These are phyloP conservation scores for Cyclostephanos invisitatus DNA, from an alignment of 108 stramenopile species.

Conservation along the genomic window DNA sequence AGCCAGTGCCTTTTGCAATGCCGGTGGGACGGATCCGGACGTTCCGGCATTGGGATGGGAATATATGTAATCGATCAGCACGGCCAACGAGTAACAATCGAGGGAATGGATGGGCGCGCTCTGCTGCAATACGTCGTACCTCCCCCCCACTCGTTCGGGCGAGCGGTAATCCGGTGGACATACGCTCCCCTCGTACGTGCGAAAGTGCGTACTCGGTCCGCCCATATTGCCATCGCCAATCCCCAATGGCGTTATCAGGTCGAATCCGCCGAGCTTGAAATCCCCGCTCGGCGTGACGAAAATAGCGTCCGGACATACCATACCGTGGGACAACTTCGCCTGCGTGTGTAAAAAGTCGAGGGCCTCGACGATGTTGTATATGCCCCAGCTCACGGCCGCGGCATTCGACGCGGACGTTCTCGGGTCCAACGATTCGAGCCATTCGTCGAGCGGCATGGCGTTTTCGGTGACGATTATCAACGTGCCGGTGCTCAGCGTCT, in stretches of 20 bases:
- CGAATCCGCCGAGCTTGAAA: constrained; percentile 85
- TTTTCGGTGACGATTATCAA: constrained; percentile 82
- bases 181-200: constrained; percentile 56
- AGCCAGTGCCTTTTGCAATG: constrained; percentile 74
- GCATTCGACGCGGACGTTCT: constrained; percentile 27
- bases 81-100: constrained; percentile 74
- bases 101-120: constrained; percentile 71
- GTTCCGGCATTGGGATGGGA: constrained; percentile 58
- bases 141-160: constrained; percentile 69
- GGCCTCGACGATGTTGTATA: constrained; percentile 73
- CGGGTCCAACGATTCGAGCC: constrained; percentile 49
- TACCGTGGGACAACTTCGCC: constrained; percentile 81
- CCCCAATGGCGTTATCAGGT: constrained; percentile 61
- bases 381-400: constrained; percentile 75
- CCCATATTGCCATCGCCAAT: constrained; percentile 47
- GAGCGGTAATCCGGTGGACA: constrained; percentile 73
- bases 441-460: constrained; percentile 64
- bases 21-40: constrained; percentile 52
- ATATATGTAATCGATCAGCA: constrained; percentile 72
- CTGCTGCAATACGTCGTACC: constrained; percentile 61
- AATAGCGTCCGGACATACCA: constrained; percentile 62
- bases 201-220: constrained; percentile 70
- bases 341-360: constrained; percentile 76
- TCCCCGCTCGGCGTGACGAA: constrained; percentile 85
- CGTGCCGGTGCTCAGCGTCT: constrained; percentile 62